phyloP scores from a whole-genome alignment of 176 grass and related monocot species.

The Saccharum officinarum region DNA sequence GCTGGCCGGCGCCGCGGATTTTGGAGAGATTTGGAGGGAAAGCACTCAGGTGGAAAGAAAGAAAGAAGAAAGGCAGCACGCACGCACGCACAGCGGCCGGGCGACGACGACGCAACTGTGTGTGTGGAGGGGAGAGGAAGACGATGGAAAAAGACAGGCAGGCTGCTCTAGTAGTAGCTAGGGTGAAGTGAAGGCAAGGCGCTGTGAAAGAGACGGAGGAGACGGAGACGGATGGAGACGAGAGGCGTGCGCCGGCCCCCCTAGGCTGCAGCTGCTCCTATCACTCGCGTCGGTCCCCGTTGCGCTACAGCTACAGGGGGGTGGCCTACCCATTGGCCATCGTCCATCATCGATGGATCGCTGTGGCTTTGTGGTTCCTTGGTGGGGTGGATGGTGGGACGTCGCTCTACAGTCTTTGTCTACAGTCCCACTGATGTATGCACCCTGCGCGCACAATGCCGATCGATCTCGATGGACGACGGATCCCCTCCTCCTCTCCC shows the following conservation, averaged over 20 bases:
- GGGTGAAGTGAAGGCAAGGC: not conserved
- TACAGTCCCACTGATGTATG: conserved; percentile 25
- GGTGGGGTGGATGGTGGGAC: too few species aligned
- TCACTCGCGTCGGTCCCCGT: not conserved
- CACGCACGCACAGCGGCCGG: not conserved
- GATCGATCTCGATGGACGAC: too few species aligned
- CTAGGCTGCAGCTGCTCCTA: not conserved
- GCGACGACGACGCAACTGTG: not conserved
- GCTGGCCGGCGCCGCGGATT: not conserved
- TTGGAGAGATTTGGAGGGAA: conserved; percentile 17
- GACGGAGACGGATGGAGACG: not conserved
- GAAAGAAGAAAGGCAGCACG: not conserved
- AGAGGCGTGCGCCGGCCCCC: conserved; percentile 27
- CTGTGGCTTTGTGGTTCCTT: conserved; percentile 44
- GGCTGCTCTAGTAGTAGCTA: not conserved
- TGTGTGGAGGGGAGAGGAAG: conserved; percentile 29
- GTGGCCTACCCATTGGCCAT: not conserved
- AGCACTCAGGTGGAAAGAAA: not conserved
- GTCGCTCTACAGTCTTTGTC: conserved; percentile 18
- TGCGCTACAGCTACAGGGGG: not conserved
- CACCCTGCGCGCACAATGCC: conserved; percentile 1
- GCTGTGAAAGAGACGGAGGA: not conserved
- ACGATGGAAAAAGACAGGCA: not conserved
- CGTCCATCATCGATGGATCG: not conserved
- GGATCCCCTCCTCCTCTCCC: too few species aligned